phyloP scores from a whole-genome alignment of 1,284 basidiomycete genomes.

The Phylloboletellus chloephorus region DNA sequence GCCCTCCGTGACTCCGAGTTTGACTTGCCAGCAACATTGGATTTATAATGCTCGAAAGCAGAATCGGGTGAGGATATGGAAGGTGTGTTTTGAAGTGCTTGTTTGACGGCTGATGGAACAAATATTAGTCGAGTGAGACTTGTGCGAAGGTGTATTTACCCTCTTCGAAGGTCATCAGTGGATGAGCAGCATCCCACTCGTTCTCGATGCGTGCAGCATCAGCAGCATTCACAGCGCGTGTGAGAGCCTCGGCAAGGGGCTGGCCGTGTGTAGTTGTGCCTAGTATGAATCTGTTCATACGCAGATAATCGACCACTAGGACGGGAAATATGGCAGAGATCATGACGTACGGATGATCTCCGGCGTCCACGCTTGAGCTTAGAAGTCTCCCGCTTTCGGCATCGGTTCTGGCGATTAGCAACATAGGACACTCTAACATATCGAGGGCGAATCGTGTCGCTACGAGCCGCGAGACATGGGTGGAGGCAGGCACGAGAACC shows the following conservation, averaged over 20 bases:
- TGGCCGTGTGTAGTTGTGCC: slow-evolving; percentile 59
- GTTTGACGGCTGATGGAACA: slow-evolving; percentile 50
- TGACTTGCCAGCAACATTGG: slow-evolving; percentile 62
- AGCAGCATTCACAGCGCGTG: slow-evolving; percentile 62
- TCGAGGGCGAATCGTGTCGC: slow-evolving; percentile 86
- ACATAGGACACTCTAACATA: slow-evolving; percentile 81
- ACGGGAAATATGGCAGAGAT: slow-evolving; percentile 19
- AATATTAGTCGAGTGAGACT: slow-evolving; percentile 6
- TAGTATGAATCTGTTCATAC: slow-evolving; percentile 57
- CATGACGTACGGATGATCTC: slow-evolving; percentile 47
- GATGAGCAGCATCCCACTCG: slow-evolving; percentile 70
- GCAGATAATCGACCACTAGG: slow-evolving; percentile 7
- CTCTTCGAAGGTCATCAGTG: slow-evolving; percentile 79
- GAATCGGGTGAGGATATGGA: slow-evolving; percentile 42
- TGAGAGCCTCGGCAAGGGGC: slow-evolving; percentile 71
- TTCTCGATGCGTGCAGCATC: slow-evolving; percentile 76
- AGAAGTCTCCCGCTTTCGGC: slow-evolving; percentile 87
- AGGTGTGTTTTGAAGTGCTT: slow-evolving; percentile 23
- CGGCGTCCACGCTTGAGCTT: slow-evolving; percentile 76
- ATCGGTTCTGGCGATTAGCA: slow-evolving; percentile 88
- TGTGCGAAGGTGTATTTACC: slow-evolving; percentile 40
- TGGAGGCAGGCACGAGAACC: slow-evolving; percentile 84
- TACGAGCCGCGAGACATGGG: slow-evolving; percentile 79
- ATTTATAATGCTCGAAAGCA: slow-evolving; percentile 57
- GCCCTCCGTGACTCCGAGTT: slow-evolving; percentile 69